Evolutionary conservation across 2,329 filamentous ascomycete species (phyloP), one percentile per base, ranked within the genome.

Genomic region (Aspergillus ochraceoroseus): DNA sequence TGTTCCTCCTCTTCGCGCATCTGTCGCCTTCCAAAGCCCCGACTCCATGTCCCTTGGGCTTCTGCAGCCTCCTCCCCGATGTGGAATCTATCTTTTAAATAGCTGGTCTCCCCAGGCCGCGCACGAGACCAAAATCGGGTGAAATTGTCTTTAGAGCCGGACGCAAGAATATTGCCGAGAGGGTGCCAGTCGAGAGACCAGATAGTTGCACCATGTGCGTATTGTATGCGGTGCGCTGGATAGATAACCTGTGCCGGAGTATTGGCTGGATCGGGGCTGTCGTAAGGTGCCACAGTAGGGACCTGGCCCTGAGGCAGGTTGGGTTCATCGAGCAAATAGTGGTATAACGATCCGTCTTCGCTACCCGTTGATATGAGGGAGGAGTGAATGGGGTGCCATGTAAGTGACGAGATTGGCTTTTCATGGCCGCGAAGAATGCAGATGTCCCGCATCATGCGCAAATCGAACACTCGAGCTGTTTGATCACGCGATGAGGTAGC

Each of bases 181-280:
- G 92, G 92, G 61, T 98, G 92, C 89, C 92, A 98, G 69, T 95
- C 89, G 34, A 98, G 76, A 12, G 89, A 94, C 92, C 92, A 98
- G 50, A 98, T 92, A 12, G 88, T 87, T 61, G 89, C 94, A 53
- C 94, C 86, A 63, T 98, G 92, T 0, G 92, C 92, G 58, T 83
- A 90, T 5, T 85, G 80, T 20, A 95, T 70, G 56, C 81, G 84
- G 70, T 96, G 90, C 3, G 88, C 87, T 1, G 92, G 92, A 61
- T 87, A 87, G 46, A 98, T 86, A n/a, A 87, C 85, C 64, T 95
- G 90, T 0, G 87, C 81, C 0, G 88, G 82, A 0, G 87, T 83
- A 33, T 84, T 86, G 15, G 78, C 67, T 4, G 87, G 87, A 56
- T 95, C 88, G 1, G 84, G 73, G 47, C 78, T 83, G 62, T 95